phyloP scores from a whole-genome alignment of 306 rosid species.

The Cyamopsis tetragonoloba region DNA sequence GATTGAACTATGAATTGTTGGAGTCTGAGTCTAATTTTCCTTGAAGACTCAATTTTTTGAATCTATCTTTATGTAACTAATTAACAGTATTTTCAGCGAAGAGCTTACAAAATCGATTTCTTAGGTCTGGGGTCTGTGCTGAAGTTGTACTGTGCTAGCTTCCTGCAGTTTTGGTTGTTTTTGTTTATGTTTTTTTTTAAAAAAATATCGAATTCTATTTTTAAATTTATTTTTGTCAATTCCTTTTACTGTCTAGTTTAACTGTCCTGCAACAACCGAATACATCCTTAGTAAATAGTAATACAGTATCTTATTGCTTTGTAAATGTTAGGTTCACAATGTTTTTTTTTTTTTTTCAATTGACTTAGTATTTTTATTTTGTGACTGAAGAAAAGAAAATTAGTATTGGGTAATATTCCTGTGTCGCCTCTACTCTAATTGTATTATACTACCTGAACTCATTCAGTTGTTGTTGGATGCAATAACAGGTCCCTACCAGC shows the following conservation, averaged over 20 bases:
- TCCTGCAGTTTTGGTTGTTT: neutral
- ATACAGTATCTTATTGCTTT: neutral
- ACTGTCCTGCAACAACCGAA: neutral
- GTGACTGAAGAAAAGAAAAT: neutral
- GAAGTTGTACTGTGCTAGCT: neutral
- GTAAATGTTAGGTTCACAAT: neutral
- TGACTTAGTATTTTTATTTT: neutral
- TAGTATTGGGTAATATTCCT: neutral
- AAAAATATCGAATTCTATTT: too few relatives aligned
- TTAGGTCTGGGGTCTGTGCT: neutral
- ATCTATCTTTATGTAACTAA: neutral
- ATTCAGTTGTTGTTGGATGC: slow-evolving; percentile 27
- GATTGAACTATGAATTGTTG: neutral
- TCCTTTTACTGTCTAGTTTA: neutral
- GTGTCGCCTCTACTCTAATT: neutral
- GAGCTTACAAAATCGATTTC: neutral
- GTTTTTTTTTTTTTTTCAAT: too few relatives aligned
- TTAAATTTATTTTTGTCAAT: neutral
- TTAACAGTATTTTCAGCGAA: too few relatives aligned
- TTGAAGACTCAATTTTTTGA: neutral
- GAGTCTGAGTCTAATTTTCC: neutral
- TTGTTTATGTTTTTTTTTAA: neutral
- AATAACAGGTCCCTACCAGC: slow-evolving; percentile 43
- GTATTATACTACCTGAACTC: neutral
- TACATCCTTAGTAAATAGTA: neutral